Conservation (phyloP, 1,284 basidiomycete genomes). For the Microbotryum lychnidis-dioicae region DNA sequence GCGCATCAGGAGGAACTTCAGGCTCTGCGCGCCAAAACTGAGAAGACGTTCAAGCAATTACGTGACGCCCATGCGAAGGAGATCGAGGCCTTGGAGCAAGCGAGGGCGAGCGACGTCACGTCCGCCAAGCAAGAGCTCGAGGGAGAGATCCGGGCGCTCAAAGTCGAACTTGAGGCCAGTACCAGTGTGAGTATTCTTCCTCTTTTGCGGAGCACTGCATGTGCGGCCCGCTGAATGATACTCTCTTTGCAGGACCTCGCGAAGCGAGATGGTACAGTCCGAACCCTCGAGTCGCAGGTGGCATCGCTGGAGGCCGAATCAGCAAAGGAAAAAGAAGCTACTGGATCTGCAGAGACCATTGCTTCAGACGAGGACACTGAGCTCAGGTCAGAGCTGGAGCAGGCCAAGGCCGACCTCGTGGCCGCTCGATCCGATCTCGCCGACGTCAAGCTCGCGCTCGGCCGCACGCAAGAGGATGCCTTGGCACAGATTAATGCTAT, state of each 20-base stretch:
- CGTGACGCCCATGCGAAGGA: slow-evolving; percentile 53
- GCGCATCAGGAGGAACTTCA: slow-evolving; percentile 62
- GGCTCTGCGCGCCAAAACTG: slow-evolving; percentile 56
- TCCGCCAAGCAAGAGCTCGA: slow-evolving; percentile 42
- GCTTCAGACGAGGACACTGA: background rate
- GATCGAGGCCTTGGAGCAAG: slow-evolving; percentile 41
- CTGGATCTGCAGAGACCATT: slow-evolving; percentile 5
- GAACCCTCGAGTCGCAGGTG: background rate
- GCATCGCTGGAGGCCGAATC: slow-evolving; percentile 1
- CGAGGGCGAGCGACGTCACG: background rate
- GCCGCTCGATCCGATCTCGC: slow-evolving; percentile 6
- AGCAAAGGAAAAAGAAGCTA: slow-evolving; percentile 7
- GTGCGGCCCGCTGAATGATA: background rate
- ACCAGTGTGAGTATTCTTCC: background rate
- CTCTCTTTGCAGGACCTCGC: background rate
- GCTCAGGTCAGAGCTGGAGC: background rate
- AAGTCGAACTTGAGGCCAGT: slow-evolving; percentile 58
- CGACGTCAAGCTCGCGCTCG: slow-evolving; percentile 13
- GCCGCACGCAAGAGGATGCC: slow-evolving; percentile 10
- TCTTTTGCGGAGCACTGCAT: too few species aligned
- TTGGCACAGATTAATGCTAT: slow-evolving; percentile 17
- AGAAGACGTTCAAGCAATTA: slow-evolving; percentile 59
- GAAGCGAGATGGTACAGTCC: too few species aligned
- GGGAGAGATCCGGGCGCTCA: slow-evolving; percentile 51
- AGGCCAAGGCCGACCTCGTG: background rate